Evolutionary conservation across 495 filamentous ascomycete genomes (phyloP).

Genomic region (Choiromyces venosus): DNA sequence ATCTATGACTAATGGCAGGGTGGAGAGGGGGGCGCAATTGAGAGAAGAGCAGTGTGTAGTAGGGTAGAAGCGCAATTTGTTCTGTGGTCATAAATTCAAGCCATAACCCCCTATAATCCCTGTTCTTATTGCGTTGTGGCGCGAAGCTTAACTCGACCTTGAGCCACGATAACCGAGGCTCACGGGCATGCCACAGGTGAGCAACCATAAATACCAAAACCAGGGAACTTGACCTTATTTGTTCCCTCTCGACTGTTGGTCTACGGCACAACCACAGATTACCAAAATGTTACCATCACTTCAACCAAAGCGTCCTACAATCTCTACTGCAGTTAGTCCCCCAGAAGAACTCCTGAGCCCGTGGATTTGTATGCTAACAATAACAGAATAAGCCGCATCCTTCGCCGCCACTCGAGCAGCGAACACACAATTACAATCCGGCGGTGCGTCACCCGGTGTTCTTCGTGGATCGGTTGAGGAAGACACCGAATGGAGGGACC

Average conservation of each 20-base stretch:
- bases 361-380: conserved; percentile 6
- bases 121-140: background rate
- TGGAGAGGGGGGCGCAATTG: background rate
- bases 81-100: background rate
- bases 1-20: background rate
- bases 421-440: conserved; percentile 45
- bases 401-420: conserved; percentile 19
- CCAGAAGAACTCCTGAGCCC: background rate
- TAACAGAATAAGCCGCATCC: conserved; percentile 8
- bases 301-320: conserved; percentile 24
- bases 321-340: conserved; percentile 9
- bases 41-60: background rate
- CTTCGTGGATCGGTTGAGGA: conserved; percentile 53
- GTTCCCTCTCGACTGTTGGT: background rate
- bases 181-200: background rate
- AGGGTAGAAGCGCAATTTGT: background rate
- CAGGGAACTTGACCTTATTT: conserved; percentile 7
- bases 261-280: background rate
- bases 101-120: conserved; percentile 4
- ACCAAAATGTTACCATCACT: conserved; percentile 27
- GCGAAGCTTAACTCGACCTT: background rate
- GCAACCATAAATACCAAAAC: background rate
- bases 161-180: conserved; percentile 17
- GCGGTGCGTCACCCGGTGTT: conserved; percentile 55
- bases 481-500: conserved; percentile 40